Evolutionary conservation across 2,329 filamentous ascomycete species (phyloP), one percentile per base, ranked within the genome.

Genomic region (Xylariaceae sp.): DNA sequence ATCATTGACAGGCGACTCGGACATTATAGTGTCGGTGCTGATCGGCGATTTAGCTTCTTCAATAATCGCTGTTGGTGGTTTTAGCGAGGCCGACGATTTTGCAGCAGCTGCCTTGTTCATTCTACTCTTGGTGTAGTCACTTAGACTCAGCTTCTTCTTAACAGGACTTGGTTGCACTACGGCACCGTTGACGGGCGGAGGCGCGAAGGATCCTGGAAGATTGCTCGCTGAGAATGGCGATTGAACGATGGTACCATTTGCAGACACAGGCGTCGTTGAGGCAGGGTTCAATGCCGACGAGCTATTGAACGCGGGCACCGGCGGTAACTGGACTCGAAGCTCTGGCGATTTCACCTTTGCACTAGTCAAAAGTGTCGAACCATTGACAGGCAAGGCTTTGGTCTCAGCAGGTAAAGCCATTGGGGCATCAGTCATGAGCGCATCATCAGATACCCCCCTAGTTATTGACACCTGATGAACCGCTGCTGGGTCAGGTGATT

Each of bases 101-200:
- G 73, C 77, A 65, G 68, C 78, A 2, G 79, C 78, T 3, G 79
- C 79, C 67, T 85, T 87, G 66, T 81, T 82, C 74, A 81, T 78
- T 47, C 82, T 77, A 61, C 81, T 84, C 69, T 84, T 86, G 7
- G 79, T 83, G 66, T 89, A 89, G 66, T 88, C 86, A 65, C 85
- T 88, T 2, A 88, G 71, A 61, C 84, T 88, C 33, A 89, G 74
- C 71, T 88, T 88, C 77, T 89, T 88, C 73, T 87, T 87, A 28
- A 85, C 75, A 2, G 86, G 86, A 60, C 84, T 87, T 2, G 84
- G 83, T 19, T 79, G 77, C 8, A 77, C 77, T 5, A 70, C 70
- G 7, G 75, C 64, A 12, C 80, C 78, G 53, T 81, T 83, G 29
- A 77, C 67, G 0, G 73, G 65, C 0, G 76, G 61, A 6, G 76